phyloP scores from a whole-genome alignment of 2,329 filamentous ascomycete species.

The Pseudocercospora fuligena region DNA sequence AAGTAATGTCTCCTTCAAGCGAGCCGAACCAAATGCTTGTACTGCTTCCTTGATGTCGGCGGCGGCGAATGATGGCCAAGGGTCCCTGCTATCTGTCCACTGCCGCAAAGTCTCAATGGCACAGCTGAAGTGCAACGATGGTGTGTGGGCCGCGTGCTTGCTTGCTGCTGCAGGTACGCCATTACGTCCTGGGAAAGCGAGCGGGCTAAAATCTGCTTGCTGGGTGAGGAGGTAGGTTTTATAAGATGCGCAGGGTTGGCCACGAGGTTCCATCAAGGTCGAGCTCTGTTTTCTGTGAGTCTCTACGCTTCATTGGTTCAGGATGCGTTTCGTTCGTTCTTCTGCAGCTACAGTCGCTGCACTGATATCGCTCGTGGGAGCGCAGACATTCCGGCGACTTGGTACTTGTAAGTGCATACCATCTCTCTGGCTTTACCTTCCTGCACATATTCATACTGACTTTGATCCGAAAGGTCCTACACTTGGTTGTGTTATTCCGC shows the following conservation, averaged over 20 bases:
- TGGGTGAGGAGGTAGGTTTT: neutral
- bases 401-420: slow-evolving; percentile 50
- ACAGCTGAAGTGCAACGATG: slow-evolving; percentile 7
- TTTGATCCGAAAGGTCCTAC: slow-evolving; percentile 60
- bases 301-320: slow-evolving; percentile 15
- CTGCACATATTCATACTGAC: slow-evolving; percentile 59
- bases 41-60: slow-evolving; percentile 12
- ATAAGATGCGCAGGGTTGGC: slow-evolving; percentile 11
- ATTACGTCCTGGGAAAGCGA: neutral
- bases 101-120: slow-evolving; percentile 7
- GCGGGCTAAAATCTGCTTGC: neutral
- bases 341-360: slow-evolving; percentile 18
- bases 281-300: slow-evolving; percentile 10
- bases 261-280: slow-evolving; percentile 27
- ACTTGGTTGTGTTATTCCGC: slow-evolving; percentile 61
- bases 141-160: neutral
- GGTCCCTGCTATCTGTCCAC: slow-evolving; percentile 1
- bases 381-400: slow-evolving; percentile 61
- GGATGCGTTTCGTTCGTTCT: slow-evolving; percentile 22
- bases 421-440: neutral
- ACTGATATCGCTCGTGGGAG: slow-evolving; percentile 35
- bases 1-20: slow-evolving; percentile 9
- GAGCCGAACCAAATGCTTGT: slow-evolving; percentile 18
- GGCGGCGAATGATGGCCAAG: slow-evolving; percentile 4
- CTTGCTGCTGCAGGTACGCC: slow-evolving; percentile 21